Base-by-base conservation (phyloP, 176 grass and related monocot species). In the Rhipidocladum racemiflorum region DNA sequence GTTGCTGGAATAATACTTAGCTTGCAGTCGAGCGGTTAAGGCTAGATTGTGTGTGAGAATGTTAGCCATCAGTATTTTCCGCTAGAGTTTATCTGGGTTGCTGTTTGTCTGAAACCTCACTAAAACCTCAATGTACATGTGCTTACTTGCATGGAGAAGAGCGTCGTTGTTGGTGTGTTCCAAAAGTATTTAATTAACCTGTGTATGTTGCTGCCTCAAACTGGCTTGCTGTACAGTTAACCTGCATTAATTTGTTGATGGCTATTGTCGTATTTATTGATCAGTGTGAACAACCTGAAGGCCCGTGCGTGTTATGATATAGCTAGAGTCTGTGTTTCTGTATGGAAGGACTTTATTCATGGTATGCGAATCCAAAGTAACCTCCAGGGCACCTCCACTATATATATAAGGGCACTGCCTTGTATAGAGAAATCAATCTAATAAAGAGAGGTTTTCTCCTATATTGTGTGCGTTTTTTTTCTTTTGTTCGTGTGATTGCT, bases 101-200 rank as follows among this genome's bases (percentile, higher is more conserved):
- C 29, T 59, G 83, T 86, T 67, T 89, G 83, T 86, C 75, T 25
- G 67, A 86, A 83, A 90, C 83, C 88, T 89, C 87, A 89, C 81
- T 84, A 59, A 88, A 84, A 88, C 87, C 87, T 77, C 88, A 89
- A 78, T 90, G 88, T 90, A 86, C 67, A 90, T 90, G 83, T 86
- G 88, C 88, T 90, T 90, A 83, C 88, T 72, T 86, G 88, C 73
- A 34, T 78, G 73, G 39, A 88, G 77, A 77, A 74, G 79, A 61
- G 79, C 30, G 63, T 61, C 70, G 70, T 14, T 76, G 76, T 43
- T 78, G 78, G 57, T 86, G 83, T 78, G 83, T 66, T 85, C 18
- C 80, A 78, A 79, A 90, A 72, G 42, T 78, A 62, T 2, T 30
- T 62, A 57, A 57, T 57, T 57, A 34, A 27, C 65, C 39, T 72